Evolutionary conservation across 2,329 filamentous ascomycete genomes (phyloP).

Genomic region (Cercospora sojina): DNA sequence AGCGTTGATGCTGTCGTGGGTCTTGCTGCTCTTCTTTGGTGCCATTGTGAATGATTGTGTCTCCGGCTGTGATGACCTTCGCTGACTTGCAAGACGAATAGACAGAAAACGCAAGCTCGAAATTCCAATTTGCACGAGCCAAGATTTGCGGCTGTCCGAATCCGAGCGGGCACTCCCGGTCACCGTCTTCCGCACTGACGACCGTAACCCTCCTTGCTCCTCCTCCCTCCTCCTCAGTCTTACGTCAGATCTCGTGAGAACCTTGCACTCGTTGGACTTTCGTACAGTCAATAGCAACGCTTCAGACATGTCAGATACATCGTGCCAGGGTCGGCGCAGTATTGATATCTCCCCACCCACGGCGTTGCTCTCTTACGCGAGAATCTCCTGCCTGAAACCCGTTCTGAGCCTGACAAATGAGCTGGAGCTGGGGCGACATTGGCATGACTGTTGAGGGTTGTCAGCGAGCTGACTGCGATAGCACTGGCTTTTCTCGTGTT

Average conservation of each 20-base stretch:
- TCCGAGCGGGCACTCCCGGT: neutral
- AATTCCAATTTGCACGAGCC: slow-evolving; percentile 5
- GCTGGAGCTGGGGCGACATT: neutral
- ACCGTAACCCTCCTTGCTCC: neutral
- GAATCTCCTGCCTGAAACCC: neutral
- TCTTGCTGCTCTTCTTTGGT: slow-evolving; percentile 82
- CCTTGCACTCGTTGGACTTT: neutral
- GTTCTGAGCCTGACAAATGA: neutral
- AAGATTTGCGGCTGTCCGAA: slow-evolving; percentile 4
- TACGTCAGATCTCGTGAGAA: neutral
- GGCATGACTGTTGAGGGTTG: neutral
- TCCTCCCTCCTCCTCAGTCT: neutral
- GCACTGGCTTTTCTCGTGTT: neutral
- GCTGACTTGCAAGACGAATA: slow-evolving; percentile 17
- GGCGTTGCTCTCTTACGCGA: neutral
- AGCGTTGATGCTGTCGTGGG: slow-evolving; percentile 75
- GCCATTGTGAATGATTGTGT: slow-evolving; percentile 55
- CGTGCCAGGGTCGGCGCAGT: neutral
- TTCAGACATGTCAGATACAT: neutral
- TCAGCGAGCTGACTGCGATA: neutral
- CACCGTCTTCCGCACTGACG: neutral
- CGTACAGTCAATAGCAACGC: neutral
- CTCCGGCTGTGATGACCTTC: slow-evolving; percentile 25
- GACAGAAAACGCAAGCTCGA: slow-evolving; percentile 3
- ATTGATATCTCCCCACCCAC: neutral